phyloP scores from a whole-genome alignment of 331 rosid species.

The Pyracantha coccinea region DNA sequence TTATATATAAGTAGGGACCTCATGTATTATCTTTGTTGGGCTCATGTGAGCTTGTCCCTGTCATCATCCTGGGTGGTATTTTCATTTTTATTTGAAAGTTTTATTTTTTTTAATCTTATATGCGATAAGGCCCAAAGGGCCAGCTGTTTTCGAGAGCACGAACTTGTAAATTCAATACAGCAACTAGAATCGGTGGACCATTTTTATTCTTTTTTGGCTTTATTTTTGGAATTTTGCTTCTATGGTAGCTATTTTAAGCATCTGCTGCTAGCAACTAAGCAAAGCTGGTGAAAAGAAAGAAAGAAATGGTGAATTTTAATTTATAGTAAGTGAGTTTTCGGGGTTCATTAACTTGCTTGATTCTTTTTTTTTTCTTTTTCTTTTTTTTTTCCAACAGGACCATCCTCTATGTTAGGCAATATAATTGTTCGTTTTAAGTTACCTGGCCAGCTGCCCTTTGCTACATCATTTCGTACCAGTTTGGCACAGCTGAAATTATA shows the following conservation, averaged over 20 bases:
- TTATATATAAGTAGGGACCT: constrained; percentile 24
- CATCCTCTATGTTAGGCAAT: neutral
- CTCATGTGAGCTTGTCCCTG: constrained; percentile 40
- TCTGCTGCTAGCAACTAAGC: neutral
- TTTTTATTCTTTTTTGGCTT: constrained; percentile 18
- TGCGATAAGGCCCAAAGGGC: constrained; percentile 19
- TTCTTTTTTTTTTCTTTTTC: neutral
- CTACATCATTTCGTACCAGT: neutral
- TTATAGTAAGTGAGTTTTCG: neutral
- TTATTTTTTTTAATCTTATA: neutral
- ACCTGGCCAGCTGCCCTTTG: neutral
- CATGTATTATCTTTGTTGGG: constrained; percentile 36
- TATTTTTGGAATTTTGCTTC: constrained; percentile 19
- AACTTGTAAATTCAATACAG: constrained; percentile 20
- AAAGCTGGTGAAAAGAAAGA: neutral
- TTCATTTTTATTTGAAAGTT: neutral
- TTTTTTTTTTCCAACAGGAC: neutral
- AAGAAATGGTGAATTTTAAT: neutral
- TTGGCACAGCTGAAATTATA: too few species aligned
- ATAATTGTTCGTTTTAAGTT: neutral
- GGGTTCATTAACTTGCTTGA: neutral
- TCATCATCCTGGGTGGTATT: constrained; percentile 34
- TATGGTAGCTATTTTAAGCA: neutral
- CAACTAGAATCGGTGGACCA: constrained; percentile 39
- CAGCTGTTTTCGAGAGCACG: constrained; percentile 31